Conservation (phyloP, 495 filamentous ascomycete species). For the Hyaloscypha hepaticicola region DNA sequence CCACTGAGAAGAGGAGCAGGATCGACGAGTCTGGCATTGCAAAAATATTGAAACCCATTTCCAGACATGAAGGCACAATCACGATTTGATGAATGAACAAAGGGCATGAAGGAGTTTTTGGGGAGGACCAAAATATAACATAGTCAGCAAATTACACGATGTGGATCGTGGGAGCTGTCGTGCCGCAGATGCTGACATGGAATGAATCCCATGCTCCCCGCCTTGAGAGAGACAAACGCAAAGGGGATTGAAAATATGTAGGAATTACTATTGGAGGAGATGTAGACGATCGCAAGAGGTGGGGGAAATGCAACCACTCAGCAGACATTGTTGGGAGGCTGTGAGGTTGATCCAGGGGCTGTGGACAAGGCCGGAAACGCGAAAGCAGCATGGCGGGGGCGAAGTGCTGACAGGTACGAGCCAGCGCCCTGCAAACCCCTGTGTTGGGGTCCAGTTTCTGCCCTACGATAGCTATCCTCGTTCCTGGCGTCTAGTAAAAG, state of each 20-base stretch:
- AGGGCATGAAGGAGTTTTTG: not conserved
- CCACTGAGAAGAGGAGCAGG: slow-evolving; percentile 24
- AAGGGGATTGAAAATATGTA: not conserved
- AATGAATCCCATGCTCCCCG: not conserved
- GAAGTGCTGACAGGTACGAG: slow-evolving; percentile 6
- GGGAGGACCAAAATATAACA: slow-evolving; percentile 10
- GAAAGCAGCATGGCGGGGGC: not conserved
- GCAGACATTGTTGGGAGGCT: slow-evolving; percentile 15
- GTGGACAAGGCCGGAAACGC: not conserved
- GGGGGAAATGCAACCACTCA: not conserved
- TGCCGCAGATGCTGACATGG: slow-evolving; percentile 20
- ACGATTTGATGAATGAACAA: slow-evolving; percentile 1
- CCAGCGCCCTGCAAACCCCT: not conserved
- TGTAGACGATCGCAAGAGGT: slow-evolving; percentile 6
- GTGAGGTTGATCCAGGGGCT: slow-evolving; percentile 17
- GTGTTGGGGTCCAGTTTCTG: not conserved
- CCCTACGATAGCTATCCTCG: not conserved
- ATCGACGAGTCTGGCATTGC: slow-evolving; percentile 29
- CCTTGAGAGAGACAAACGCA: not conserved
- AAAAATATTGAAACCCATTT: slow-evolving; percentile 30
- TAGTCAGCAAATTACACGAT: not conserved
- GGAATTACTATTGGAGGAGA: not conserved
- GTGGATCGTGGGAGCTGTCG: slow-evolving; percentile 5
- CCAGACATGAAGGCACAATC: not conserved
- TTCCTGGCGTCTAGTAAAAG: not conserved